phyloP scores from a whole-genome alignment of 192 early-diverging fungal species.

The Diversispora epigaea region DNA sequence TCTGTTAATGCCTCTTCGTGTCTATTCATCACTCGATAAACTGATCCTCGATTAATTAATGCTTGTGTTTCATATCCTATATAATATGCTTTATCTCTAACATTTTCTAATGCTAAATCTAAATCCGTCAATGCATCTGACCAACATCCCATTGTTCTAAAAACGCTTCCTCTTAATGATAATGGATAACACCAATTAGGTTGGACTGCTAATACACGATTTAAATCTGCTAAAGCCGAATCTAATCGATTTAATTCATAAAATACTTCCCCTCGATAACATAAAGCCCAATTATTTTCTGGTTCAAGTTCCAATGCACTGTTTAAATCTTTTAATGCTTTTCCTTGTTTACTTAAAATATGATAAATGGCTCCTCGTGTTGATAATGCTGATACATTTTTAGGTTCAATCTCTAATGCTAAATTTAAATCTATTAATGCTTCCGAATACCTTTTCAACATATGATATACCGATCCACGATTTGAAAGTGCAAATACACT shows the following conservation, averaged over 20 bases:
- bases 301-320: background rate
- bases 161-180: constrained; percentile 19
- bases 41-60: constrained; percentile 10
- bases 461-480: constrained; percentile 20
- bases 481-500: constrained; percentile 24
- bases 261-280: constrained; percentile 8
- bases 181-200: constrained; percentile 28
- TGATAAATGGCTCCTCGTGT: constrained; percentile 8
- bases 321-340: constrained; percentile 12
- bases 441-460: constrained; percentile 17
- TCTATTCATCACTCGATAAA: background rate
- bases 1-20: background rate
- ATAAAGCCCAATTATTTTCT: constrained; percentile 14
- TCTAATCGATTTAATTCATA: background rate
- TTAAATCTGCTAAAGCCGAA: constrained; percentile 21
- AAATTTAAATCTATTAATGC: constrained; percentile 6
- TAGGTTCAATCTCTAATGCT: constrained; percentile 8
- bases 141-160: background rate
- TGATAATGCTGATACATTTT: constrained; percentile 3
- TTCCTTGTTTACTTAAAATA: background rate
- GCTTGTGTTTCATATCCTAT: constrained; percentile 17
- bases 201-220: constrained; percentile 4
- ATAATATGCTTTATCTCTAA: constrained; percentile 7
- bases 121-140: constrained; percentile 14
- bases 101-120: constrained; percentile 1